phyloP scores from a whole-genome alignment of 2,329 filamentous ascomycete genomes.

The Penicillium concentricum region DNA sequence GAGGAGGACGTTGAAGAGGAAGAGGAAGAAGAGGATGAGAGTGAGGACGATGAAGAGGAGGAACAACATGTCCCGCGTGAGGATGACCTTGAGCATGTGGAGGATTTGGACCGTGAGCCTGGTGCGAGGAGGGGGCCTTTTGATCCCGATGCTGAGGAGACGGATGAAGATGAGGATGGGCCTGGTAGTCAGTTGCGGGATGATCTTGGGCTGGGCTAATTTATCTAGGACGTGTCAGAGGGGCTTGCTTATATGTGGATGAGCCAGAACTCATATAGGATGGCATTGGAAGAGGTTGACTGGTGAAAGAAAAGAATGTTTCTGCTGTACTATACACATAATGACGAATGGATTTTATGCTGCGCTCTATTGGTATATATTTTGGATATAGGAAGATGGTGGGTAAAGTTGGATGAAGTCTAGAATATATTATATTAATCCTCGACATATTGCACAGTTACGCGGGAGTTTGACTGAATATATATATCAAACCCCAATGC shows the following conservation, averaged over 20 bases:
- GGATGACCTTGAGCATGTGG: slow-evolving; percentile 19
- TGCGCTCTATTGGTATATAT: slow-evolving; percentile 1
- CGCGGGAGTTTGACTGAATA: background rate
- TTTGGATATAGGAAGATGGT: background rate
- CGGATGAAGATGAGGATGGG: slow-evolving; percentile 34
- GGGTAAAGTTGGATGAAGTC: background rate
- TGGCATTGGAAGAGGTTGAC: background rate
- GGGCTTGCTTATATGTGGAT: background rate
- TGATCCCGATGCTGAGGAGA: slow-evolving; percentile 37
- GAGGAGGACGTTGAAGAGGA: slow-evolving; percentile 29
- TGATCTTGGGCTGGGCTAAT: slow-evolving; percentile 30
- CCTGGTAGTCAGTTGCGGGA: slow-evolving; percentile 33
- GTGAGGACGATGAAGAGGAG: slow-evolving; percentile 23
- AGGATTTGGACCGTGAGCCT: slow-evolving; percentile 36
- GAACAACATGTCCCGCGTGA: slow-evolving; percentile 13
- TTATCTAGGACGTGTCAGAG: background rate
- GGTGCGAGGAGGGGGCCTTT: slow-evolving; percentile 20
- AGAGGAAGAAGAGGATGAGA: slow-evolving; percentile 25
- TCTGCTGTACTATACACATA: slow-evolving; percentile 23
- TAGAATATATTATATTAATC: background rate
- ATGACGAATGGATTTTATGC: slow-evolving; percentile 20
- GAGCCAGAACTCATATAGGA: background rate
- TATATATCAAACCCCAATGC: background rate
- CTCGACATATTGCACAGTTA: background rate
- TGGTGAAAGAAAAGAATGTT: slow-evolving; percentile 1